A percentile compares a stretch with the other conserved stretches of the same genome.
Evolutionary conservation across 139 green algal species (phyloP).

Genomic region (Coelastrella sp.): DNA sequence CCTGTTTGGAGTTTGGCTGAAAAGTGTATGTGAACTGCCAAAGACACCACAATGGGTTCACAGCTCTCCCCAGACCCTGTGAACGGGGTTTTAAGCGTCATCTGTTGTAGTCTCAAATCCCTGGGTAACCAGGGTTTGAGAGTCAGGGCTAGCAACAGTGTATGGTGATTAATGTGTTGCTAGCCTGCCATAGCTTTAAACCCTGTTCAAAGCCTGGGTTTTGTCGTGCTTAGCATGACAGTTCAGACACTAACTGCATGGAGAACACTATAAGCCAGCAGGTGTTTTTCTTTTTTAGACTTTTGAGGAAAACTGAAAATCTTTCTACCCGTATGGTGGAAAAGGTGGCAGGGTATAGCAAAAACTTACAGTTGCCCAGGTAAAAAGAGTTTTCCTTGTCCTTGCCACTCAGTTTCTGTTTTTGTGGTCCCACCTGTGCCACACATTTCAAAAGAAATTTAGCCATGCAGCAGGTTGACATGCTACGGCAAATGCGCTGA

Average conservation of each 20-base stretch:
- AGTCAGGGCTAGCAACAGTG: neutral
- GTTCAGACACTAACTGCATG: neutral
- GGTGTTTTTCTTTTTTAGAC: too few species aligned
- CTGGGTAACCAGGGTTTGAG: neutral
- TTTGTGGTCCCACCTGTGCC: too few species aligned
- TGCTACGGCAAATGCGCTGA: too few species aligned
- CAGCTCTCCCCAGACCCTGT: neutral
- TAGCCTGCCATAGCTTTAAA: neutral
- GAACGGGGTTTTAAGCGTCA: neutral
- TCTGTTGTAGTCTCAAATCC: neutral
- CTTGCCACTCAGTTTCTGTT: too few species aligned
- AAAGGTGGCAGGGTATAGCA: too few species aligned
- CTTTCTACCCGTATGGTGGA: too few species aligned
- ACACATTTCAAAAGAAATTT: too few species aligned
- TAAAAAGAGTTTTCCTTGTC: too few species aligned
- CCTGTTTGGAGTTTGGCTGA: constrained; percentile 6
- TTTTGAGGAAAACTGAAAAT: too few species aligned
- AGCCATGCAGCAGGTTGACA: too few species aligned
- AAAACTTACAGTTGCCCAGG: too few species aligned
- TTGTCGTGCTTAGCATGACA: neutral
- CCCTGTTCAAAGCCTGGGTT: neutral
- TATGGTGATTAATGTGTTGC: neutral
- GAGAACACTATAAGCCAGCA: too few species aligned
- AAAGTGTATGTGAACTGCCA: constrained; percentile 14
- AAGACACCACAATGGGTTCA: constrained; percentile 20